These are phyloP conservation scores for Tremella yokohamensis DNA, from an alignment of 768 basidiomycete species.

Conservation along the genomic window DNA sequence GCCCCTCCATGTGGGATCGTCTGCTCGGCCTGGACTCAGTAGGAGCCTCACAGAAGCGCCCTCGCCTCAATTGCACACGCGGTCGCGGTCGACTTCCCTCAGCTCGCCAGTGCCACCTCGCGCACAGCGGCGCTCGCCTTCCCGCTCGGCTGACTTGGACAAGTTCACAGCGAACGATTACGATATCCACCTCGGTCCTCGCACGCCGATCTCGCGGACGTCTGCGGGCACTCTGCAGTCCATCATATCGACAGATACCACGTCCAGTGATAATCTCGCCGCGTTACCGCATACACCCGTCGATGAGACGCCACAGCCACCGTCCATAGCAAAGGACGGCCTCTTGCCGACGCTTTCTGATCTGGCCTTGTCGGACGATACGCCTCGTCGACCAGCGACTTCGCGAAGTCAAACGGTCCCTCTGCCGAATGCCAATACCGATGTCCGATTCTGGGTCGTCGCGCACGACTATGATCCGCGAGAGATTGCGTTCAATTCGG, in stretches of 20 bases:
- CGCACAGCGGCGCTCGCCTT: slow-evolving; percentile 38
- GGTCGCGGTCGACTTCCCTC: slow-evolving; percentile 36
- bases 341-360: too few species aligned
- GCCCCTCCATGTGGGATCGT: slow-evolving; percentile 11
- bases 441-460: slow-evolving; percentile 44
- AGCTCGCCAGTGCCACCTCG: slow-evolving; percentile 43
- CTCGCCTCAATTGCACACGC: slow-evolving; percentile 7
- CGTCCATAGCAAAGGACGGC: not conserved
- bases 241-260: slow-evolving; percentile 16
- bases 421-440: slow-evolving; percentile 17
- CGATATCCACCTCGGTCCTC: not conserved
- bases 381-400: slow-evolving; percentile 6
- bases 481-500: slow-evolving; percentile 85
- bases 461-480: slow-evolving; percentile 69
- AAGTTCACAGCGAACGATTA: slow-evolving; percentile 36
- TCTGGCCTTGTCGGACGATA: not conserved
- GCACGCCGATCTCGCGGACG: slow-evolving; percentile 6
- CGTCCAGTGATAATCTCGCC: slow-evolving; percentile 13
- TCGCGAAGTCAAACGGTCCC: slow-evolving; percentile 27
- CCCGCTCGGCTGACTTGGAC: slow-evolving; percentile 47
- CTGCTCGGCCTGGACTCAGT: slow-evolving; percentile 9
- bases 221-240: slow-evolving; percentile 12
- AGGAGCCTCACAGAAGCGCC: slow-evolving; percentile 14
- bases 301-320: slow-evolving; percentile 1
- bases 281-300: not conserved